Base-by-base conservation (phyloP, 164 flowering plant species). In the Aristolochia fimbriata region DNA sequence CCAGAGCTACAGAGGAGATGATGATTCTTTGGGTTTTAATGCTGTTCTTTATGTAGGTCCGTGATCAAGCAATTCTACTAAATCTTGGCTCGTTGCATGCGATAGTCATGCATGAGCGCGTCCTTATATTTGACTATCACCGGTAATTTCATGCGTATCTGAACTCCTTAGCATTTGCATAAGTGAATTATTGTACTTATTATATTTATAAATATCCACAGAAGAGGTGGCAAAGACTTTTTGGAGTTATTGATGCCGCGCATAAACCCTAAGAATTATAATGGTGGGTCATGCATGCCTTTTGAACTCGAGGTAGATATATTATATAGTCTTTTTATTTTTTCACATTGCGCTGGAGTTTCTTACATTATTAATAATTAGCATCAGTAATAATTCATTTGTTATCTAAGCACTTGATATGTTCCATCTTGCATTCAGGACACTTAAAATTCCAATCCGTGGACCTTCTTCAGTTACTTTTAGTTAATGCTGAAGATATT, bases 301-400 rank as follows among this genome's bases (percentile, higher is more conserved):
- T 93, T 89, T 86, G 88, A 80, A 67, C 87, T 93, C 55, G 98
- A 93, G 96, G 98, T 89, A 54, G n/a, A 45, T 61, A n/a, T 22
- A 33, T 43, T 41, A 15, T 2, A 17, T 37, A 25, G 47, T 22
- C 2, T 10, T 19, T 12, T 11, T 3, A 11, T 5, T 59, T 46
- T 19, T 19, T n/a, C 16, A 45, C 46, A 3, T 31, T 31, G 37
- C 12, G 43, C 10, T 10, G 0, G 12, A 37, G 43, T 10, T 37
- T 37, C 43, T 37, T 6, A 7, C 43, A 0, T 6, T 7, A 6
- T 37, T 7, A 37, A 37, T 10, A 7, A 37, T 7, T 6, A 37
- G 11, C 9, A 6, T 37, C 43, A 37, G 43, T 37, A 37, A 37
- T 7, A 37, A 37, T 10, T 37, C 43, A 37, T 37, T 37, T 37